Percentiles rank a stretch among this genome's conserved stretches.
Evolutionary conservation across 73 alveolate genomes (phyloP).

Genomic region (Uronychia setigera): DNA sequence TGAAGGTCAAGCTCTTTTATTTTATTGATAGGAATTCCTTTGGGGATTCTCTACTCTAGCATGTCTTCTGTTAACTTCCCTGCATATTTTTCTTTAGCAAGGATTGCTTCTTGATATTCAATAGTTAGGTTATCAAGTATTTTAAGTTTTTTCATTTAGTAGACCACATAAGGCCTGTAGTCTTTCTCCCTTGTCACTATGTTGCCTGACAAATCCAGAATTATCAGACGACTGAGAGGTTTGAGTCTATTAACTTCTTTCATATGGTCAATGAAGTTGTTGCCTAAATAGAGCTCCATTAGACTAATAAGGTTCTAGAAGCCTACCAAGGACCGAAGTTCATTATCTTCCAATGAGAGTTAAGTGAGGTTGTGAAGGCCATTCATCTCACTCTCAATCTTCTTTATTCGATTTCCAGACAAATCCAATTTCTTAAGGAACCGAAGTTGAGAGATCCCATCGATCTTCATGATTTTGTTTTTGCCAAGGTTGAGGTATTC

Average conservation of each 20-base stretch:
- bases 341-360: conserved; percentile 87
- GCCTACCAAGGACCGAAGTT: conserved; percentile 78
- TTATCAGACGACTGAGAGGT: conserved; percentile 60
- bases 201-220: conserved; percentile 79
- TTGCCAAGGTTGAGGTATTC: conserved; percentile 90
- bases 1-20: conserved; percentile 65
- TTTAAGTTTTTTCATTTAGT: conserved; percentile 66
- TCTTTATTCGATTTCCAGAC: conserved; percentile 74
- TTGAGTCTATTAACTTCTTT: conserved; percentile 70
- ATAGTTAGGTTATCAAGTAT: conserved; percentile 65
- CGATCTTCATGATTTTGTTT: conserved; percentile 81
- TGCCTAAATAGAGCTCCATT: conserved; percentile 92
- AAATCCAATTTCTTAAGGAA: conserved; percentile 84
- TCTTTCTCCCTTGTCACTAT: conserved; percentile 62
- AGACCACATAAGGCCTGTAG: conserved; percentile 67
- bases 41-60: conserved; percentile 53
- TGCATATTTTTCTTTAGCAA: conserved; percentile 73
- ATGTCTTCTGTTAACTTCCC: conserved; percentile 82
- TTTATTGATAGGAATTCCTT: conserved; percentile 51
- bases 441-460: conserved; percentile 63
- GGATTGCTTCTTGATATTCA: conserved; percentile 65
- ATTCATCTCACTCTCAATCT: conserved; percentile 79
- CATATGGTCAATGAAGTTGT: conserved; percentile 74
- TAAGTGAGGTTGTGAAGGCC: conserved; percentile 78
- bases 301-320: conserved; percentile 75